phyloP scores from a whole-genome alignment of 2,329 filamentous ascomycete genomes.

The Dactylellina parvicollis region DNA sequence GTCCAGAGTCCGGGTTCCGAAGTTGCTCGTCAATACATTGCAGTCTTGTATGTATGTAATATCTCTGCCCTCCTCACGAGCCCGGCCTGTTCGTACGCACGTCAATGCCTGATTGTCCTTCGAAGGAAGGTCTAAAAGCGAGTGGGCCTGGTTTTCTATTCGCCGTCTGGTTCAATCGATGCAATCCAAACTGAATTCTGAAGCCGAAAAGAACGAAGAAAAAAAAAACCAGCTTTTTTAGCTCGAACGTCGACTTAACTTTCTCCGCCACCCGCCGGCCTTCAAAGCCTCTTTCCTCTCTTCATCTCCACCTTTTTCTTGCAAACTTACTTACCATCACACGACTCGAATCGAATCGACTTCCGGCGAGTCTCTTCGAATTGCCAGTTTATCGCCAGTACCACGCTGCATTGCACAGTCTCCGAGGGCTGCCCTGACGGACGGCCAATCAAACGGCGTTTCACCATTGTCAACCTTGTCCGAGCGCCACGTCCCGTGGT shows the following conservation, averaged over 20 bases:
- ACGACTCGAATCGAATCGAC: slow-evolving; percentile 40
- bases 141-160: slow-evolving; percentile 48
- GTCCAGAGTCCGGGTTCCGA: slow-evolving; percentile 25
- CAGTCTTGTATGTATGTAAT: neutral
- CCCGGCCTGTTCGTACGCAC: neutral
- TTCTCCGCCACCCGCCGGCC: slow-evolving; percentile 49
- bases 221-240: slow-evolving; percentile 41
- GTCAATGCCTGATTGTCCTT: slow-evolving; percentile 35
- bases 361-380: slow-evolving; percentile 13
- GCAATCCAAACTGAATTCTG: slow-evolving; percentile 7
- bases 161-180: slow-evolving; percentile 22
- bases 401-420: slow-evolving; percentile 23
- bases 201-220: slow-evolving; percentile 12
- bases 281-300: slow-evolving; percentile 24
- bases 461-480: slow-evolving; percentile 53
- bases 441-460: slow-evolving; percentile 52
- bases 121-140: slow-evolving; percentile 38
- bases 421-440: slow-evolving; percentile 29
- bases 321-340: slow-evolving; percentile 33
- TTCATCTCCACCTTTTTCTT: slow-evolving; percentile 9
- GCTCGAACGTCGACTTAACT: slow-evolving; percentile 53
- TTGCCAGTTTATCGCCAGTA: slow-evolving; percentile 28
- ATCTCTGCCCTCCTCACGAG: neutral
- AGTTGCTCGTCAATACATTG: neutral
- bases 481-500: slow-evolving; percentile 54